Conservation (phyloP, 495 filamentous ascomycete species). For the Penicillium paxilli region DNA sequence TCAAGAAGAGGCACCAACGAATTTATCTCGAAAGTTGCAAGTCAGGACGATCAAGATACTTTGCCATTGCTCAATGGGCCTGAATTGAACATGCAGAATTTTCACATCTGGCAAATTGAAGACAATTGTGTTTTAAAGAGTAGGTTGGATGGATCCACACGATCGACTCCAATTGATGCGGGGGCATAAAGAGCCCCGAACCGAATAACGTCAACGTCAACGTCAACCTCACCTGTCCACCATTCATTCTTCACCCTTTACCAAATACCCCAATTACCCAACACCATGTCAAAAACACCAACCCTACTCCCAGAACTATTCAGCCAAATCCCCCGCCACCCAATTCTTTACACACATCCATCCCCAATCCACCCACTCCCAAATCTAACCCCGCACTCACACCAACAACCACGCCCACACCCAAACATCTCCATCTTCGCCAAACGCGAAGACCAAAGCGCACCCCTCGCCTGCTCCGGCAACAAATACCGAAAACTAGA, state of each 20-base stretch:
- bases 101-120: too few species aligned
- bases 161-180: too few species aligned
- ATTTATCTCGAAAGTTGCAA: too few species aligned
- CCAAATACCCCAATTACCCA: neutral
- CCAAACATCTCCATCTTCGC: slow-evolving; percentile 29
- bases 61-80: too few species aligned
- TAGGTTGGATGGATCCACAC: too few species aligned
- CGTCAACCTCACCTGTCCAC: neutral
- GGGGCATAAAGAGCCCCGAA: too few species aligned
- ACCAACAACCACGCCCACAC: slow-evolving; percentile 7
- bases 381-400: slow-evolving; percentile 15
- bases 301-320: slow-evolving; percentile 27
- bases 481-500: slow-evolving; percentile 49
- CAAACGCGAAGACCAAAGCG: slow-evolving; percentile 43
- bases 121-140: too few species aligned
- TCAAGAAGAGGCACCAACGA: neutral
- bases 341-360: slow-evolving; percentile 30
- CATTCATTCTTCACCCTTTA: neutral
- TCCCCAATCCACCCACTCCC: slow-evolving; percentile 38
- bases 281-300: slow-evolving; percentile 3
- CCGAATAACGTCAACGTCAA: too few species aligned
- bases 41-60: too few species aligned
- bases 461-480: slow-evolving; percentile 37
- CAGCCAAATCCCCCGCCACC: slow-evolving; percentile 31
- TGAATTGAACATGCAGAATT: too few species aligned